Percentiles rank a stretch among this genome's conserved stretches.
phyloP scores from a whole-genome alignment of 192 early-diverging fungal species.

The Coemansia sp. region DNA sequence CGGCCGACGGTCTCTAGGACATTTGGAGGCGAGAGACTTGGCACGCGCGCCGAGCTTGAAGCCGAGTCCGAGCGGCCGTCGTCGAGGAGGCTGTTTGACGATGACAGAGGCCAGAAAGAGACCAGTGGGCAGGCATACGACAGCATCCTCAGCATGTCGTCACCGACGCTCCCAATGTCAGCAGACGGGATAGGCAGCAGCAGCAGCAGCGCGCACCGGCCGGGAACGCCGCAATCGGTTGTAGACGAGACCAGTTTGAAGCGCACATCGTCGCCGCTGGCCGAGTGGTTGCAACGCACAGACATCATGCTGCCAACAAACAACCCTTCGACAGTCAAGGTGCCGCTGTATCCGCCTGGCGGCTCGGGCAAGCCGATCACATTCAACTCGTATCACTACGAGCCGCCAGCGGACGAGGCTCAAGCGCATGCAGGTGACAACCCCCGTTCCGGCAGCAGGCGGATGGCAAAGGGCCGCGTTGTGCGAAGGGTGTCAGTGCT shows the following conservation, averaged over 20 bases:
- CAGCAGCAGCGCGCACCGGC: constrained; percentile 6
- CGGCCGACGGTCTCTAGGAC: constrained; percentile 35
- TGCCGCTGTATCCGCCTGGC: constrained; percentile 28
- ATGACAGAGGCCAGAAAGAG: background rate
- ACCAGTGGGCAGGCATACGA: background rate
- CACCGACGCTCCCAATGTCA: constrained; percentile 8
- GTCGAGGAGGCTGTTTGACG: constrained; percentile 33
- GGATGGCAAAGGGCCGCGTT: constrained; percentile 22
- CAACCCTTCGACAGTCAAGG: constrained; percentile 26
- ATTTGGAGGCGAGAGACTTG: constrained; percentile 29
- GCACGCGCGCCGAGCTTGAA: constrained; percentile 23
- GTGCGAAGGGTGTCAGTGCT: constrained; percentile 24
- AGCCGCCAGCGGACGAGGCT: constrained; percentile 11
- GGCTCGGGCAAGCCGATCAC: constrained; percentile 22
- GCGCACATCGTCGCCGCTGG: constrained; percentile 14
- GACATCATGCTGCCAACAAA: constrained; percentile 36
- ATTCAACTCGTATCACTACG: constrained; percentile 35
- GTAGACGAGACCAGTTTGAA: background rate
- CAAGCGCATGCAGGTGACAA: constrained; percentile 12
- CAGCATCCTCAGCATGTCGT: constrained; percentile 17
- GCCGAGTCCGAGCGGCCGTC: constrained; percentile 39
- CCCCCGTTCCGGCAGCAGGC: background rate
- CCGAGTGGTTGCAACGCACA: constrained; percentile 50
- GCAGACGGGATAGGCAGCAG: constrained; percentile 7
- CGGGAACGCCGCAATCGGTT: constrained; percentile 14